Evolutionary conservation across 305 asterid species (phyloP).

Genomic region (Fraxinus ornus): DNA sequence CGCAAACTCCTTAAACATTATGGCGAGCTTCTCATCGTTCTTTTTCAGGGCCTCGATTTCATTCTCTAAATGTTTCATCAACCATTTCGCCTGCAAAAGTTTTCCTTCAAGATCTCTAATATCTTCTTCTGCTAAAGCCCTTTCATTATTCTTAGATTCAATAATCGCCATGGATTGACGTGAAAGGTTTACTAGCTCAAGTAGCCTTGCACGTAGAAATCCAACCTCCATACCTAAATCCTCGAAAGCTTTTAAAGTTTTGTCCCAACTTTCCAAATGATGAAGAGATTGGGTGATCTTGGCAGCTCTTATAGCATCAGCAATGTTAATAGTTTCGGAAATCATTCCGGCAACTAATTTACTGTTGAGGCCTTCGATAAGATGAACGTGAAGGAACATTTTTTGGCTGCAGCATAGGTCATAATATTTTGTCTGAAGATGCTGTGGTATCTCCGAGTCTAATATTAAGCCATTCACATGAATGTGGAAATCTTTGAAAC

Average conservation of each 20-base stretch:
- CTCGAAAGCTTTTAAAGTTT: slow-evolving; percentile 53
- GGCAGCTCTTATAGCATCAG: slow-evolving; percentile 56
- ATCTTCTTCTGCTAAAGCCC: slow-evolving; percentile 22
- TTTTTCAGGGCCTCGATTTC: not conserved
- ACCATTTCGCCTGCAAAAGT: not conserved
- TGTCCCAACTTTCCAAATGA: slow-evolving; percentile 45
- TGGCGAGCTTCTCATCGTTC: not conserved
- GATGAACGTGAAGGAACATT: slow-evolving; percentile 49
- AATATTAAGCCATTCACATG: slow-evolving; percentile 48
- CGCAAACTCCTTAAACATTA: not conserved
- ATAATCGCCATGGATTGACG: slow-evolving; percentile 22
- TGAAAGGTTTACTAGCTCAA: slow-evolving; percentile 29
- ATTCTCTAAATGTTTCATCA: not conserved
- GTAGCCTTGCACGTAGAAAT: slow-evolving; percentile 47
- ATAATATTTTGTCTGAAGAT: slow-evolving; percentile 44
- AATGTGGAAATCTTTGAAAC: slow-evolving; percentile 39
- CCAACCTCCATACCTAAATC: slow-evolving; percentile 69
- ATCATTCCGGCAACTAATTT: slow-evolving; percentile 54
- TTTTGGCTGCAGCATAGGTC: slow-evolving; percentile 54
- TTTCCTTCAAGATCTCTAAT: slow-evolving; percentile 8
- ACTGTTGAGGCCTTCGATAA: slow-evolving; percentile 26
- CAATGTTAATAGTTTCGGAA: slow-evolving; percentile 53
- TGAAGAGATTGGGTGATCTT: slow-evolving; percentile 15
- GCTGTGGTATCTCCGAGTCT: slow-evolving; percentile 28
- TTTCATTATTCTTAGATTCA: slow-evolving; percentile 19